A percentile compares a stretch with the other conserved stretches of the same genome.
phyloP scores from a whole-genome alignment of 768 basidiomycete genomes.

The Chalciporus pseudorubinellus region DNA sequence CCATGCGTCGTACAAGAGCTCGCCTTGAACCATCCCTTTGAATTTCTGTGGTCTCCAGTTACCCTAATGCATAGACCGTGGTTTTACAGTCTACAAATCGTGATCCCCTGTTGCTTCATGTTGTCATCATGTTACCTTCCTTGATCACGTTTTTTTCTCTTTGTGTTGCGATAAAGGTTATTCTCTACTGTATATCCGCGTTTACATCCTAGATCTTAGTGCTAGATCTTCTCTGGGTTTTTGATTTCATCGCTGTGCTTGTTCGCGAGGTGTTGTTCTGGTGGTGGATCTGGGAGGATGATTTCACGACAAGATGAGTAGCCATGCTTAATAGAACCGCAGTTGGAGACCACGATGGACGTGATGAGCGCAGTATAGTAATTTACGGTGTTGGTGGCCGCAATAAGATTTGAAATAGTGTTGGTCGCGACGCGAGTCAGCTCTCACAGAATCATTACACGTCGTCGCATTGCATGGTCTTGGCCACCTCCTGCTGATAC shows the following conservation, averaged over 20 bases:
- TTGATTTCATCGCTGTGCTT: conserved; percentile 11
- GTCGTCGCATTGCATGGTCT: background rate
- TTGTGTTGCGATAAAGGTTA: conserved; percentile 10
- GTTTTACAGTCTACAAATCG: conserved; percentile 10
- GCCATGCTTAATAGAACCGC: background rate
- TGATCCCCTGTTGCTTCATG: conserved; percentile 9
- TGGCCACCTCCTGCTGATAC: conserved; percentile 12
- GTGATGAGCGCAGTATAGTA: too few relatives aligned
- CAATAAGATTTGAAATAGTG: too few relatives aligned
- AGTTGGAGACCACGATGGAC: too few relatives aligned
- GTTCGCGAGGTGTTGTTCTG: conserved; percentile 4
- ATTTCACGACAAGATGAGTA: conserved; percentile 3
- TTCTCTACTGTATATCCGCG: conserved; percentile 14
- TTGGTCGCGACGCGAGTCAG: too few relatives aligned
- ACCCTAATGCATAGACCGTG: conserved; percentile 5
- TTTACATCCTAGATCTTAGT: conserved; percentile 11
- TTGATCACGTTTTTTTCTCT: conserved; percentile 8
- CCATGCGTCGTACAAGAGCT: background rate
- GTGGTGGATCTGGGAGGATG: conserved; percentile 4
- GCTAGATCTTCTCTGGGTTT: conserved; percentile 12
- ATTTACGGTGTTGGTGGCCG: too few relatives aligned
- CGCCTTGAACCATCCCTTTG: conserved; percentile 12
- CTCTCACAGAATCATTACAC: too few relatives aligned
- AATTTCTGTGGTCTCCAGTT: conserved; percentile 7
- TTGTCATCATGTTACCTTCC: conserved; percentile 14